Conservation (phyloP, 805 yeast species). For the Nematodospora valgi region DNA sequence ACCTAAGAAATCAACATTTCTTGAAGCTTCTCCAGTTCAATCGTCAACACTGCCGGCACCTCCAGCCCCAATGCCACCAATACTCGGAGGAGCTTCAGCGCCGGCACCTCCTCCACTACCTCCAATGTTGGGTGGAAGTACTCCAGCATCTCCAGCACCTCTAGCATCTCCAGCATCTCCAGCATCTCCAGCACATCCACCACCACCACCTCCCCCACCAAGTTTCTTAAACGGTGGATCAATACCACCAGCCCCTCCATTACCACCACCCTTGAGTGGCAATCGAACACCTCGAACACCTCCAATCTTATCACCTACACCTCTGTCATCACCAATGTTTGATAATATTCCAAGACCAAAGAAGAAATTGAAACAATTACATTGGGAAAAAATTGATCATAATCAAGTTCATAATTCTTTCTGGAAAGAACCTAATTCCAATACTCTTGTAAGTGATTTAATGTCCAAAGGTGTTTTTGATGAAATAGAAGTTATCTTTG, state of each 20-base stretch:
- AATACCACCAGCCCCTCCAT: conserved; percentile 11
- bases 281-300: too few relatives aligned
- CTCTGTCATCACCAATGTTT: conserved; percentile 16
- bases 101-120: conserved; percentile 24
- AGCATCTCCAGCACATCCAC: conserved; percentile 24
- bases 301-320: conserved; percentile 26
- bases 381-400: conserved; percentile 73
- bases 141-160: conserved; percentile 21
- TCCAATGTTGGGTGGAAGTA: too few relatives aligned
- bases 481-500: conserved; percentile 60
- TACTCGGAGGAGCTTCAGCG: conserved; percentile 1
- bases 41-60: conserved; percentile 24
- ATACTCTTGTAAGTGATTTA: conserved; percentile 45
- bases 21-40: conserved; percentile 13
- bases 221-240: conserved; percentile 15
- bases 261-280: too few relatives aligned
- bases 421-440: conserved; percentile 53
- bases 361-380: conserved; percentile 69
- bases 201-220: conserved; percentile 19
- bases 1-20: conserved; percentile 23
- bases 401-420: conserved; percentile 47
- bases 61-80: conserved; percentile 13
- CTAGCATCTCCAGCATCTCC: conserved; percentile 26
- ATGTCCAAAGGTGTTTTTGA: conserved; percentile 59
- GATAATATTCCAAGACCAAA: conserved; percentile 56